A percentile compares a stretch with the other conserved stretches of the same genome.
Evolutionary conservation across 805 yeast genomes (phyloP).

Genomic region (Dipodascus geniculatus): DNA sequence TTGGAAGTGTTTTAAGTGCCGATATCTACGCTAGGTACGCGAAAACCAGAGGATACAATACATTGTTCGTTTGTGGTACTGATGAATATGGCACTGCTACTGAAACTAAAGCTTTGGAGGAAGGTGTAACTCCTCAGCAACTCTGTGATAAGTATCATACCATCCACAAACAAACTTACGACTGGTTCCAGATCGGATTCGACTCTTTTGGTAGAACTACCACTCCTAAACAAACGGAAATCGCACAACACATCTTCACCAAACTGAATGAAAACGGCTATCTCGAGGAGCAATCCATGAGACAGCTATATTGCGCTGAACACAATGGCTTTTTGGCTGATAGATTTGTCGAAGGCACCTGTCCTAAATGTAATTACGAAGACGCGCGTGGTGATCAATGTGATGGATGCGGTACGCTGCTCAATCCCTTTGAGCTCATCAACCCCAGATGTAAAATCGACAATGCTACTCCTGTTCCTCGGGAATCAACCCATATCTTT

Average conservation of each 20-base stretch:
- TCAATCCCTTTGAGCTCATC: slow-evolving; percentile 87
- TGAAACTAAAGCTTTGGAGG: slow-evolving; percentile 95
- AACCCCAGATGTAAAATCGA: slow-evolving; percentile 95
- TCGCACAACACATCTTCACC: slow-evolving; percentile 86
- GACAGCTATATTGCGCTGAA: slow-evolving; percentile 81
- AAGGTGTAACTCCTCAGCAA: slow-evolving; percentile 75
- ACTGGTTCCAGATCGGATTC: slow-evolving; percentile 94
- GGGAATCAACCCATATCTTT: slow-evolving; percentile 77
- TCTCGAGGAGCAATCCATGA: slow-evolving; percentile 77
- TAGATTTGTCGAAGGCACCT: slow-evolving; percentile 92
- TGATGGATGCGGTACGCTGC: slow-evolving; percentile 84
- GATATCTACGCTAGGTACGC: slow-evolving; percentile 87
- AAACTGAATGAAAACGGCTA: slow-evolving; percentile 64
- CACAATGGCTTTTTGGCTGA: slow-evolving; percentile 93
- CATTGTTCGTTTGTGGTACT: slow-evolving; percentile 88
- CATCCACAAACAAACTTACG: slow-evolving; percentile 80
- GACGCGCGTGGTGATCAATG: slow-evolving; percentile 99
- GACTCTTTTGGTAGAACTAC: slow-evolving; percentile 97
- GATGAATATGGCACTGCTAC: slow-evolving; percentile 99
- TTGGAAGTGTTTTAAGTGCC: slow-evolving; percentile 90
- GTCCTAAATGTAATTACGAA: slow-evolving; percentile 89
- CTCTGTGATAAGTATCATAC: slow-evolving; percentile 84
- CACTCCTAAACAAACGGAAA: slow-evolving; percentile 80
- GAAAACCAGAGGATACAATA: slow-evolving; percentile 78
- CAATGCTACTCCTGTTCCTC: slow-evolving; percentile 65